Percentiles rank a stretch among this genome's conserved stretches.
Evolutionary conservation across 495 filamentous ascomycete species (phyloP).

Genomic region (Aspergillus diversus): DNA sequence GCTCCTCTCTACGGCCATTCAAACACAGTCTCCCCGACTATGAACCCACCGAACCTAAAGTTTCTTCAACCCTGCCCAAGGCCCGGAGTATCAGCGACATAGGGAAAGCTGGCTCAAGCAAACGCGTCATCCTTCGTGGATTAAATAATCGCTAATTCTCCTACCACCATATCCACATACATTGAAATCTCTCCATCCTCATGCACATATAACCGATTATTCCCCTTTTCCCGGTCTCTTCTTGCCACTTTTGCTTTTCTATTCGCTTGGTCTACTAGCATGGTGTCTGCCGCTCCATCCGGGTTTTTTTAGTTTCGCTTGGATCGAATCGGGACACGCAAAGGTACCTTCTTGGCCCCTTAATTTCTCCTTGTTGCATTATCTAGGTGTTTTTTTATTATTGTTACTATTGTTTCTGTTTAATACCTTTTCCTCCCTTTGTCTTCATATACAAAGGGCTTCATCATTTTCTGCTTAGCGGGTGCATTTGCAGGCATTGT

Average conservation of each 20-base stretch:
- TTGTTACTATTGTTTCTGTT: not conserved
- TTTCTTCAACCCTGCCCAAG: conserved; percentile 32
- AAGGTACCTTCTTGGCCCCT: not conserved
- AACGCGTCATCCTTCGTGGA: conserved; percentile 42
- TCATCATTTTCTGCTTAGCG: conserved; percentile 20
- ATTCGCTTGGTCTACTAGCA: conserved; percentile 22
- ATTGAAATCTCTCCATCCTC: not conserved
- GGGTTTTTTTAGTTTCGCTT: conserved; percentile 9
- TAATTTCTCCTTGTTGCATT: conserved; percentile 6
- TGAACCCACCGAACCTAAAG: conserved; percentile 10
- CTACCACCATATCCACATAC: not conserved
- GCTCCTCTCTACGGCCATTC: conserved; percentile 38
- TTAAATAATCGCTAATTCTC: conserved; percentile 31
- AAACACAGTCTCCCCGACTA: conserved; percentile 22
- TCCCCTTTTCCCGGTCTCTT: not conserved
- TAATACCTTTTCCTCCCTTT: conserved; percentile 3
- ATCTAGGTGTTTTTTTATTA: conserved; percentile 8
- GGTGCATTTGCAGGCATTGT: conserved; percentile 39
- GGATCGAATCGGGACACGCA: not conserved
- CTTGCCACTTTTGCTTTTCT: not conserved
- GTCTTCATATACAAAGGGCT: conserved; percentile 1
- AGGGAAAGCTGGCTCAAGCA: conserved; percentile 39
- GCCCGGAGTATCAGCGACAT: conserved; percentile 48
- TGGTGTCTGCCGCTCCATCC: conserved; percentile 21
- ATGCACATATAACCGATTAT: not conserved